A percentile compares a stretch with the other conserved stretches of the same genome.
Evolutionary conservation across 2,329 filamentous ascomycete genomes (phyloP).

Genomic region (Fusarium zealandicum): DNA sequence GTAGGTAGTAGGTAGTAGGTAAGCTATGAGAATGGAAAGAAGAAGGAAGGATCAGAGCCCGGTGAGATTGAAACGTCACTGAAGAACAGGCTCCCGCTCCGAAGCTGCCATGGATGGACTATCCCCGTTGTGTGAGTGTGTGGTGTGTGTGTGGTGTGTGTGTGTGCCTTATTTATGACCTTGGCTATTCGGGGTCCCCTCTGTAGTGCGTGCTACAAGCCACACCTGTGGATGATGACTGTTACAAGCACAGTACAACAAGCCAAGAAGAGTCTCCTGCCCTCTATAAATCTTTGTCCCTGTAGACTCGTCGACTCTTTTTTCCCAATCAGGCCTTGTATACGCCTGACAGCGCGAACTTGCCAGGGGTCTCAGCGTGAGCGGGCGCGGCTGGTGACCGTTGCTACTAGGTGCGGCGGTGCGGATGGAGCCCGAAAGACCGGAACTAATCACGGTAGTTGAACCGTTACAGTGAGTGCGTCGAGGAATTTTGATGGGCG

Average conservation of each 20-base stretch:
- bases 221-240: constrained; percentile 25
- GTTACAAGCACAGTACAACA: background rate
- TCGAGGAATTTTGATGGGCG: no score
- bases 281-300: background rate
- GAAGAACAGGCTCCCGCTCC: constrained; percentile 38
- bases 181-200: background rate
- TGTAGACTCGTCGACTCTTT: background rate
- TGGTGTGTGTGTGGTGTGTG: background rate
- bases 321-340: constrained; percentile 2
- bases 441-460: no score
- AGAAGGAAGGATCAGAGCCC: constrained; percentile 11
- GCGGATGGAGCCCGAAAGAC: no score
- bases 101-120: constrained; percentile 23
- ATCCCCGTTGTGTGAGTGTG: constrained; percentile 2
- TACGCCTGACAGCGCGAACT: constrained; percentile 5
- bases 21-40: constrained; percentile 5
- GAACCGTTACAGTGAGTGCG: no score
- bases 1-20: no score
- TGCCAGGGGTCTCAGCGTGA: constrained; percentile 6
- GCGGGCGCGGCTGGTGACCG: constrained; percentile 7
- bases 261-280: background rate
- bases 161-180: background rate
- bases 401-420: constrained; percentile 10
- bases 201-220: constrained; percentile 1
- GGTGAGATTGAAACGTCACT: constrained; percentile 35